Evolutionary conservation across 1,139 yeast genomes (phyloP).

Genomic region (Meyerozyma athensensis): DNA sequence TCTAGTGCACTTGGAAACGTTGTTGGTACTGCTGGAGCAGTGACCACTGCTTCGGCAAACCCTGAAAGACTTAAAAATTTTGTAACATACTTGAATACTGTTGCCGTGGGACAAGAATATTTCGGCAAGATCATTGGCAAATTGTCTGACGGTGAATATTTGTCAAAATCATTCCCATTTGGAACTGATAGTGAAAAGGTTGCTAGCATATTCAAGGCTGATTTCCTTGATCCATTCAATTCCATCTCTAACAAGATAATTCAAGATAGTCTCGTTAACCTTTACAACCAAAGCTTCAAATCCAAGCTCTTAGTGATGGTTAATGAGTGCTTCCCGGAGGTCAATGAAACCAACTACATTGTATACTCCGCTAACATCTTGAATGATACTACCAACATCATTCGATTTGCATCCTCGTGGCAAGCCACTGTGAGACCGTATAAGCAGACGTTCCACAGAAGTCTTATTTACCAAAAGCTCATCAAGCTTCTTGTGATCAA

Average conservation of each 20-base stretch:
- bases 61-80: slow-evolving; percentile 39
- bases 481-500: slow-evolving; percentile 50
- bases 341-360: slow-evolving; percentile 37
- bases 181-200: slow-evolving; percentile 47
- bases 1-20: slow-evolving; percentile 45
- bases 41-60: slow-evolving; percentile 18
- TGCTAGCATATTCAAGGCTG: slow-evolving; percentile 33
- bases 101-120: slow-evolving; percentile 55
- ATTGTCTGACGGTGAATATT: slow-evolving; percentile 19
- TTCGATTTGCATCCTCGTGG: slow-evolving; percentile 62
- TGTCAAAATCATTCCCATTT: slow-evolving; percentile 49
- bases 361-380: slow-evolving; percentile 26
- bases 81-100: slow-evolving; percentile 56
- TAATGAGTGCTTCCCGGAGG: slow-evolving; percentile 52
- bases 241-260: slow-evolving; percentile 43
- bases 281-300: slow-evolving; percentile 58
- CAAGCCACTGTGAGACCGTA: slow-evolving; percentile 60
- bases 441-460: slow-evolving; percentile 49
- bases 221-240: slow-evolving; percentile 35
- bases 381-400: slow-evolving; percentile 28
- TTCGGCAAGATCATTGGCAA: slow-evolving; percentile 43
- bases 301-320: slow-evolving; percentile 43
- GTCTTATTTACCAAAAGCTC: slow-evolving; percentile 42
- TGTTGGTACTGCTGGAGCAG: slow-evolving; percentile 28
- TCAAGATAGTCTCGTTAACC: slow-evolving; percentile 47